A percentile compares a stretch with the other conserved stretches of the same genome.
phyloP scores from a whole-genome alignment of 345 rosid species.

The Lumnitzera littorea region DNA sequence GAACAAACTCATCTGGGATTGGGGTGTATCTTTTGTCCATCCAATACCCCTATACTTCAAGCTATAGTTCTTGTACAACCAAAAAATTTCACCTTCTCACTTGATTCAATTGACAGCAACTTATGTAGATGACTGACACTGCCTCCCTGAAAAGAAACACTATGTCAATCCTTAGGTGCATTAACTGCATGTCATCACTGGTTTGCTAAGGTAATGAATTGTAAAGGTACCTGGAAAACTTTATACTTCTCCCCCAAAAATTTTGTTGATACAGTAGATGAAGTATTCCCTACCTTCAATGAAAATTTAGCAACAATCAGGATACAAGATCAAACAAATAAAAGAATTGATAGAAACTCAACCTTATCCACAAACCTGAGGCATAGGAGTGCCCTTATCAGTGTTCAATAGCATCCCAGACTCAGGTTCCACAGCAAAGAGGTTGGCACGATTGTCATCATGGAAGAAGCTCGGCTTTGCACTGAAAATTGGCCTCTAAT shows the following conservation, averaged over 20 bases:
- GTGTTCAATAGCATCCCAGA: constrained; percentile 76
- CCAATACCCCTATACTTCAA: too few relatives aligned
- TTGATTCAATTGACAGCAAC: constrained; percentile 74
- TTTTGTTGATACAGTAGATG: constrained; percentile 28
- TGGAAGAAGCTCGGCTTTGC: constrained; percentile 89
- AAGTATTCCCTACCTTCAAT: constrained; percentile 45
- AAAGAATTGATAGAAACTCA: background rate
- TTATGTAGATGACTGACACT: constrained; percentile 82
- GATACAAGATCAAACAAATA: background rate
- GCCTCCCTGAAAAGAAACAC: constrained; percentile 51
- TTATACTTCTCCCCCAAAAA: constrained; percentile 29
- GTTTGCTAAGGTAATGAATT: background rate
- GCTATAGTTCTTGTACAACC: background rate
- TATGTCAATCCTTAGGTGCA: background rate
- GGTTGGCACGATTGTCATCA: constrained; percentile 64
- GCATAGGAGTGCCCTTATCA: constrained; percentile 74
- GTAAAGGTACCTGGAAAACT: constrained; percentile 50
- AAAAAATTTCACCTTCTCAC: constrained; percentile 53
- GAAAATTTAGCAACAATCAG: background rate
- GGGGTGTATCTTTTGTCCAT: too few relatives aligned
- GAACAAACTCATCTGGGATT: too few relatives aligned
- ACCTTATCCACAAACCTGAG: constrained; percentile 43
- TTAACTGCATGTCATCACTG: background rate
- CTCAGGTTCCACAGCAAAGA: constrained; percentile 69
- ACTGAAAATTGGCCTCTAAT: constrained; percentile 20